Evolutionary conservation across 1,284 basidiomycete genomes (phyloP), one percentile per base, ranked within the genome.

Genomic region (Puccinia polysora): DNA sequence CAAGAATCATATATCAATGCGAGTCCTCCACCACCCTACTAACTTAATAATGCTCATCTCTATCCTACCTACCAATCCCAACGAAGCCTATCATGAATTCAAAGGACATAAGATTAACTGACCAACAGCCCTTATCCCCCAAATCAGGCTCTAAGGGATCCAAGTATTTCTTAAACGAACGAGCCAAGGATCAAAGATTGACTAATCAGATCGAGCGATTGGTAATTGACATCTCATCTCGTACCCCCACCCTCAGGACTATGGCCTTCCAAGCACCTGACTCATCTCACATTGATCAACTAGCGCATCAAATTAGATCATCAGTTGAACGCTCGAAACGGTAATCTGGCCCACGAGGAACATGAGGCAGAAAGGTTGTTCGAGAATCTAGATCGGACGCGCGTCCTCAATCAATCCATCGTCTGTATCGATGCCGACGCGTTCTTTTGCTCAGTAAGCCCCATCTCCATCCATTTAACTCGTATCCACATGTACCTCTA

Each of bases 91-190:
- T n/a, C n/a, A n/a, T n/a, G n/a, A n/a, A n/a, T n/a, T n/a, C n/a
- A n/a, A n/a, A n/a, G n/a, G n/a, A n/a, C n/a, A n/a, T n/a, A n/a
- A n/a, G n/a, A n/a, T n/a, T n/a, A n/a, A n/a, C 25, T 7, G 10
- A 12, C n/a, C n/a, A n/a, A n/a, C n/a, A n/a, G n/a, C n/a, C n/a
- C n/a, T n/a, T n/a, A 4, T 4, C n/a, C 77, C 71, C 69, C 78
- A 36, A 45, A 5, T 23, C 59, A 62, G 78, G 76, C 14, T 79
- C 78, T 47, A 76, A 77, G 56, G 79, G 79, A 8, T 75, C 75
- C 69, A 78, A 78, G 63, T 80, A 75, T 52, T 80, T 79, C 52
- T 76, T 76, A 34, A 77, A 79, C 70, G 78, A 80, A 73, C 75
- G 75, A 47, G 75, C 75, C 38, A 77, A 75, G 63, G 78, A 79